Evolutionary conservation across 345 rosid genomes (phyloP), one percentile per base, ranked within the genome.

Genomic region (Clarkia xantiana): DNA sequence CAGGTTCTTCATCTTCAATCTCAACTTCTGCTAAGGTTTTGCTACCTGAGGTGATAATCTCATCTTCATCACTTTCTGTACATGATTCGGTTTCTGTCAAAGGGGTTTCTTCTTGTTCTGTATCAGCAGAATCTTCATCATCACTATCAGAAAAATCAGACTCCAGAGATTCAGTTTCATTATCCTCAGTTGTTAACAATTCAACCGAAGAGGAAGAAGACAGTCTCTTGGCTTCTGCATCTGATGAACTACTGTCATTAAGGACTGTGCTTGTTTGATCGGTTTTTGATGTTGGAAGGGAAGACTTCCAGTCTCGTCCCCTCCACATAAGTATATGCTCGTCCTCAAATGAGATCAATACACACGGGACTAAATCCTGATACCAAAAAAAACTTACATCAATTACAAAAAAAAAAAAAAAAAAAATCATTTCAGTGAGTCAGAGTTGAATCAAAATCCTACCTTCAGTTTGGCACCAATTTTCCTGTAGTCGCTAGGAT

Each of bases 381-480:
- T 40, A 54, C 10, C 18, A 29, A 13, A 42, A 34, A 9, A 14
- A 47, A 29, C 8, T 29, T 2, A 29, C 36, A 5, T 29, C 36
- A 1, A 29, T 29, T 5, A 29, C n/a, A 29, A 29, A 29, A 29
- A 29, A 29, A n/a, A n/a, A n/a, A n/a, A n/a, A n/a, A n/a, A n/a
- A 7, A n/a, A n/a, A n/a, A 1, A 29, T 29, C 36, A 29, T 29
- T 29, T 40, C 11, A 5, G 43, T 7, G n/a, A n/a, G n/a, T n/a
- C 2, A 44, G 14, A 14, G 16, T 44, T 14, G 29, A 44, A 54
- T 11, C 29, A 7, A 12, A 11, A 7, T 20, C 65, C 51, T 38
- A 90, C 95, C 95, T 71, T 81, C 58, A 90, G 94, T 72, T 86
- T 90, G 42, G 89, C 97, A 40, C 97, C 97, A 3, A 90, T 77